Base-by-base conservation (phyloP, 768 basidiomycete genomes). In the Hypsizygus marmoreus region DNA sequence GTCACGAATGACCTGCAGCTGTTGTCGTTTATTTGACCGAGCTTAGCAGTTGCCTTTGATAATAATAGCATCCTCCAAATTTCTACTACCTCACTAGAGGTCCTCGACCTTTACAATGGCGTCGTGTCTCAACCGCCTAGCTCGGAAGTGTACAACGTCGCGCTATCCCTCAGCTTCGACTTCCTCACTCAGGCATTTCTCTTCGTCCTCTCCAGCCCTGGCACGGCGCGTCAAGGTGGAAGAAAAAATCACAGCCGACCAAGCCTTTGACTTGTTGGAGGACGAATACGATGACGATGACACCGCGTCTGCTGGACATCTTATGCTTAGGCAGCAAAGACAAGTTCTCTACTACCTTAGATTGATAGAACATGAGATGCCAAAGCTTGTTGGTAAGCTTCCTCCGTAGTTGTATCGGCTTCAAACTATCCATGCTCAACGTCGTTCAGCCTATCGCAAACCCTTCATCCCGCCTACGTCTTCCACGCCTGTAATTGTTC, bases 301-400 rank as follows among this genome's bases (percentile, higher is more conserved):
- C 60, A 73, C 84, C 26, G 77, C 87, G 11, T 74, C 82, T 20
- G 71, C 74, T 17, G 90, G 84, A 13, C 91, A 95, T 69, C 59
- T 86, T 30, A 77, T 84, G 56, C 66, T 94, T 38, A 77, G 81
- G 45, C 80, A 90, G 58, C 83, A 93, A 54, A 77, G 91, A 24
- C 76, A 88, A 59, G 70, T 80, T 34, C 66, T 93, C 32, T 78
- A 89, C 54, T 89, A 92, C 62, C 69, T 95, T 61, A 79, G 92
- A 41, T 75, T 94, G 51, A 90, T 95, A 47, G 91, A 93, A 62
- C 82, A 88, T 53, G 92, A 95, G 67, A 82, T 91, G 78, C 87
- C 88, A 16, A 83, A 88, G 62, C 80, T 95, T 40, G 83, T 90
- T 56, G 86, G 94, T 39, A 16, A 37, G 38, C n/a, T 28, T 22